phyloP scores from a whole-genome alignment of 768 basidiomycete genomes.

The Rhodotorula toruloides region DNA sequence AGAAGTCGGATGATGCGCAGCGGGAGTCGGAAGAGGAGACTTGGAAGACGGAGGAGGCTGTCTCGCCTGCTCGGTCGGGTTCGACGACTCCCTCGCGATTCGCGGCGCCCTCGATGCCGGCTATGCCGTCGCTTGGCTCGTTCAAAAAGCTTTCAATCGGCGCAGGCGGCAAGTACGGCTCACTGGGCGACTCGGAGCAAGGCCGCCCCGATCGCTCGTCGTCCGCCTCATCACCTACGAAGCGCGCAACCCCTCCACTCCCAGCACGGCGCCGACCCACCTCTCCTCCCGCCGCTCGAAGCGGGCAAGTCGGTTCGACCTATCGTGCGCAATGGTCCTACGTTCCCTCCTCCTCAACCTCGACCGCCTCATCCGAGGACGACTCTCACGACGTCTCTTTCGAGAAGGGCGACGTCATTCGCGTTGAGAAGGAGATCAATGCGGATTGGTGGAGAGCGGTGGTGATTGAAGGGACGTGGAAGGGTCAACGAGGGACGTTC shows the following conservation, averaged over 20 bases:
- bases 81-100: neutral
- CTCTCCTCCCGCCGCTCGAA: neutral
- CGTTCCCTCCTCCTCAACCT: neutral
- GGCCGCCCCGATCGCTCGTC: neutral
- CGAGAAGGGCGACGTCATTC: conserved; percentile 5
- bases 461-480: neutral
- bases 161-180: neutral
- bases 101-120: conserved; percentile 2
- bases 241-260: neutral
- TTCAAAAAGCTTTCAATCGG: conserved; percentile 2
- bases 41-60: neutral
- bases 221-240: neutral
- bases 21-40: neutral
- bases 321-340: conserved; percentile 18
- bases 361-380: neutral
- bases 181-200: conserved; percentile 1
- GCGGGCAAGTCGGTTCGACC: conserved; percentile 1
- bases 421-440: conserved; percentile 13
- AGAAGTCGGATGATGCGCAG: neutral
- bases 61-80: neutral
- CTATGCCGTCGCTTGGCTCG: conserved; percentile 11
- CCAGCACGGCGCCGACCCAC: too few species aligned
- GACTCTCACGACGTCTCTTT: conserved; percentile 3
- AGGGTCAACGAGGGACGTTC: conserved; percentile 14
- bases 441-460: conserved; percentile 23